Conservation (phyloP, 2,329 filamentous ascomycete genomes). For the Stachybotrys echinatus region DNA sequence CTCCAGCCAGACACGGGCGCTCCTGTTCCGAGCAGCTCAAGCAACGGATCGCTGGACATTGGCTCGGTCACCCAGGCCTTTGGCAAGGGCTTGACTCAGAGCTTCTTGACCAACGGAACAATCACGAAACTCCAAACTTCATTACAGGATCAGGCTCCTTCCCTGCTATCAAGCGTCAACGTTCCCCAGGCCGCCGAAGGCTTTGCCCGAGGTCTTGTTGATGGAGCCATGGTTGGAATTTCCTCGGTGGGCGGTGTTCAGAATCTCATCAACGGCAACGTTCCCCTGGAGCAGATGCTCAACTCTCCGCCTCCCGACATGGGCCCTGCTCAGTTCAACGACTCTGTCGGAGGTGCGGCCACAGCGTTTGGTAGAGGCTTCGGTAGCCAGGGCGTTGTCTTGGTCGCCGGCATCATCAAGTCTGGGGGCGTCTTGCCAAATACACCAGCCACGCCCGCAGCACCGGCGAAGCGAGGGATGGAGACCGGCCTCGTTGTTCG, state of each 20-base stretch:
- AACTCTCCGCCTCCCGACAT: neutral
- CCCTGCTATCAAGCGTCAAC: neutral
- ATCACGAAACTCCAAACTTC: neutral
- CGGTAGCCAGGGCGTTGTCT: neutral
- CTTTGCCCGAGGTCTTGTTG: neutral
- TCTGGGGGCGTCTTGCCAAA: neutral
- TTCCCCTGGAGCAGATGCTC: neutral
- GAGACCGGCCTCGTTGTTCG: neutral
- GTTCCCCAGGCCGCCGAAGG: neutral
- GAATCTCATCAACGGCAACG: neutral
- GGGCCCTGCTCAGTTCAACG: constrained; percentile 1
- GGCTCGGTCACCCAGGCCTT: neutral
- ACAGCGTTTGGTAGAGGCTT: neutral
- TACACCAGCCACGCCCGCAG: neutral
- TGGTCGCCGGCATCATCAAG: neutral
- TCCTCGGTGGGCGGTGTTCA: neutral
- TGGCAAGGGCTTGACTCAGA: neutral
- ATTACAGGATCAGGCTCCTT: neutral
- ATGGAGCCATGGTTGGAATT: neutral
- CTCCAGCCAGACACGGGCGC: neutral
- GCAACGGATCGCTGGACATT: neutral
- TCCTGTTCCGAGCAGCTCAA: neutral
- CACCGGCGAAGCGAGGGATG: neutral
- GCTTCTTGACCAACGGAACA: neutral
- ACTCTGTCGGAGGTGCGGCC: neutral